A percentile compares a stretch with the other conserved stretches of the same genome.
Evolutionary conservation across 139 green algal genomes (phyloP).

Genomic region (Chlorella sp.): DNA sequence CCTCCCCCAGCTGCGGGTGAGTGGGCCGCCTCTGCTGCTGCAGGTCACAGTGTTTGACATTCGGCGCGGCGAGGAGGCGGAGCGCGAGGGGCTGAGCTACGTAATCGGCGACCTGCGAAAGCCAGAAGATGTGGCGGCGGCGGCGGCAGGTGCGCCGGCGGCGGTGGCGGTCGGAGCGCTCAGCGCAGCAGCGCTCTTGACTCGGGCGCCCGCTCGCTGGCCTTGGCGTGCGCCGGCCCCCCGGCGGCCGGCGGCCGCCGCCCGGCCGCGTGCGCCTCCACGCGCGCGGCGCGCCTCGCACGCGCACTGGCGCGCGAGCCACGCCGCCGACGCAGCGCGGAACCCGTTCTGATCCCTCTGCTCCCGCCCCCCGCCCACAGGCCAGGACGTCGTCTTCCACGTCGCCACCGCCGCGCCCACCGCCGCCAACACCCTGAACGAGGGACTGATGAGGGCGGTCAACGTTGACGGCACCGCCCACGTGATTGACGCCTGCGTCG

Average conservation of each 20-base stretch:
- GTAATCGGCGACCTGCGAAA: conserved; percentile 70
- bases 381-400: conserved; percentile 86
- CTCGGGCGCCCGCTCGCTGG: no score
- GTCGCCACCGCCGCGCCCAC: conserved; percentile 82
- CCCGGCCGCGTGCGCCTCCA: no score
- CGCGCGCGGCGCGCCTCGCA: no score
- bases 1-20: conserved; percentile 55
- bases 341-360: no score
- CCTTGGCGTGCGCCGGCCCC: no score
- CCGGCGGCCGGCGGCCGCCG: no score
- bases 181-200: no score
- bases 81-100: conserved; percentile 28
- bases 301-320: no score
- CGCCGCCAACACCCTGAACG: conserved; percentile 69
- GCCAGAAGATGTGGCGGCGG: conserved; percentile 41
- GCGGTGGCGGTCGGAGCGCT: not conserved
- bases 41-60: conserved; percentile 82
- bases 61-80: conserved; percentile 33
- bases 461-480: conserved; percentile 86
- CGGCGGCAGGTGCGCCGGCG: conserved; percentile 31
- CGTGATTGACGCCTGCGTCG: conserved; percentile 75
- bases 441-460: conserved; percentile 81
- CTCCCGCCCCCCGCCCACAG: not conserved
- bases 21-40: conserved; percentile 58
- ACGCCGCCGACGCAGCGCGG: no score